phyloP scores from a whole-genome alignment of 2,329 filamentous ascomycete species.

The Beauveria rudraprayagi region DNA sequence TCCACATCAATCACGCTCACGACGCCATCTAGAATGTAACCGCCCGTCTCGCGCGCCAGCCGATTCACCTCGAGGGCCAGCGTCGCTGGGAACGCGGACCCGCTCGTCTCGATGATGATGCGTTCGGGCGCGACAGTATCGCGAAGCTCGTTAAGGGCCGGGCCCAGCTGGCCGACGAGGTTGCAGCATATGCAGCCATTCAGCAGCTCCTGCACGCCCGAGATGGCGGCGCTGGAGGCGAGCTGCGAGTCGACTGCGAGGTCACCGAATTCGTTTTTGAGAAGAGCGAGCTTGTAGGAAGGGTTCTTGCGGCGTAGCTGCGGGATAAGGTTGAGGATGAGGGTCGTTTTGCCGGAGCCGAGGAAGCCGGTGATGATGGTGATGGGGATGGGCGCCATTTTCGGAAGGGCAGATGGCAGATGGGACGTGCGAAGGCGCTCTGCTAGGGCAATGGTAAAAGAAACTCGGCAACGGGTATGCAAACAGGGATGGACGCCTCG shows the following conservation, averaged over 20 bases:
- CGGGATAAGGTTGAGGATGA: constrained; percentile 87
- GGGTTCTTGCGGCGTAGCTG: constrained; percentile 70
- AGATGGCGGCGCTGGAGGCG: constrained; percentile 71
- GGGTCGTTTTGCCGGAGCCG: constrained; percentile 90
- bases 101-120: constrained; percentile 89
- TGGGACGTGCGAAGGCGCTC: background rate
- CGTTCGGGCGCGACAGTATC: constrained; percentile 57
- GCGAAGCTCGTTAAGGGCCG: constrained; percentile 69
- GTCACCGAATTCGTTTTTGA: constrained; percentile 98
- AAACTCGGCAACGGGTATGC: background rate
- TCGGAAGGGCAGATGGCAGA: constrained; percentile 11
- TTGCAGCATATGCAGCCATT: constrained; percentile 99
- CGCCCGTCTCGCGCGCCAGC: constrained; percentile 57
- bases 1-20: constrained; percentile 87
- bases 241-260: constrained; percentile 89
- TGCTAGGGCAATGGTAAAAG: background rate
- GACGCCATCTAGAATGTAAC: constrained; percentile 76
- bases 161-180: constrained; percentile 81
- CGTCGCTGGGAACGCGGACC: constrained; percentile 80
- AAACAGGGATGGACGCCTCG: background rate
- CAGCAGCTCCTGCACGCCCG: constrained; percentile 84
- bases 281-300: constrained; percentile 77
- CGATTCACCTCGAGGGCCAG: constrained; percentile 86
- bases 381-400: constrained; percentile 69
- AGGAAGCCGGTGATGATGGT: constrained; percentile 96